A percentile compares a stretch with the other conserved stretches of the same genome.
Conservation (phyloP, 2,329 filamentous ascomycete species). For the Samsoniella hepiali region DNA sequence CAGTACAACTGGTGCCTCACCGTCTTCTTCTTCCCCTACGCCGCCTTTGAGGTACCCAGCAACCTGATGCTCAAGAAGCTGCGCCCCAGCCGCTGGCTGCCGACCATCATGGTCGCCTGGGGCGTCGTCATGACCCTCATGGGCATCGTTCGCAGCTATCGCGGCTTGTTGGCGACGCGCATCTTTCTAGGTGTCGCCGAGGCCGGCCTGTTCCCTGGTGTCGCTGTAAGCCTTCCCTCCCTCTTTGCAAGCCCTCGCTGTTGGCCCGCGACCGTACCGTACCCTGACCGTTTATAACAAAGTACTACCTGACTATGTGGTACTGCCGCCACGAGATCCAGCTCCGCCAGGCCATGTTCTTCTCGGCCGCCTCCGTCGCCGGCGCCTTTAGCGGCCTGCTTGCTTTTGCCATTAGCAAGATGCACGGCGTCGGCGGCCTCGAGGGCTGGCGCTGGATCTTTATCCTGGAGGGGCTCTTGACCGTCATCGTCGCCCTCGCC, state of each 20-base stretch:
- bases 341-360: slow-evolving; percentile 69
- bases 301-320: slow-evolving; percentile 73
- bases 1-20: slow-evolving; percentile 41
- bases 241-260: no score
- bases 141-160: slow-evolving; percentile 44
- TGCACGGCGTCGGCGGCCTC: slow-evolving; percentile 56
- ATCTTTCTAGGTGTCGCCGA: slow-evolving; percentile 64
- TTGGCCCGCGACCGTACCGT: no score
- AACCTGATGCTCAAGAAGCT: slow-evolving; percentile 74
- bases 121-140: slow-evolving; percentile 45
- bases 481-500: slow-evolving; percentile 59
- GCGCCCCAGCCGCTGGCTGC: slow-evolving; percentile 70
- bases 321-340: slow-evolving; percentile 75
- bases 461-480: slow-evolving; percentile 65
- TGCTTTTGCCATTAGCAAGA: slow-evolving; percentile 64
- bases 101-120: slow-evolving; percentile 63
- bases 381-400: slow-evolving; percentile 71
- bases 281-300: slow-evolving; percentile 17
- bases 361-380: slow-evolving; percentile 72
- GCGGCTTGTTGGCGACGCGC: slow-evolving; percentile 45
- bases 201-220: slow-evolving; percentile 62
- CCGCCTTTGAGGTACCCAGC: slow-evolving; percentile 63
- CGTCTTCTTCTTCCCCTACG: slow-evolving; percentile 41
- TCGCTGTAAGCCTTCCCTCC: slow-evolving; percentile 35
- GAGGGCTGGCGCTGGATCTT: slow-evolving; percentile 61